These are phyloP conservation scores for Fraxinus cuspidata DNA, from an alignment of 257 asterid species.

Conservation along the genomic window DNA sequence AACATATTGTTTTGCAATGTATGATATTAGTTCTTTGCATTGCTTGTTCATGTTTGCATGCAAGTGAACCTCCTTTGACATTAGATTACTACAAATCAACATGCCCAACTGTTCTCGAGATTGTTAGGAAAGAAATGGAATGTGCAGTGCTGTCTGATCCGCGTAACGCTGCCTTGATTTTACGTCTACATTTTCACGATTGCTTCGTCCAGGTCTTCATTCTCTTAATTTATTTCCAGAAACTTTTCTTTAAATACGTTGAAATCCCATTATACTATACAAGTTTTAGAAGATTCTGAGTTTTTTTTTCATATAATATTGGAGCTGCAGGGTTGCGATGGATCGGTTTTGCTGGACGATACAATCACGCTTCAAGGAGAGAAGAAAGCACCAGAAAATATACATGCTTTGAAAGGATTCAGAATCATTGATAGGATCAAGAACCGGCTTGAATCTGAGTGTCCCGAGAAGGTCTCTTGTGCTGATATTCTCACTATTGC, in stretches of 20 bases:
- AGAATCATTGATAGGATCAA: slow-evolving; percentile 73
- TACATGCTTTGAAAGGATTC: slow-evolving; percentile 75
- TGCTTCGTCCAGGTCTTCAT: slow-evolving; percentile 80
- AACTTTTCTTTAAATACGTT: too few species aligned
- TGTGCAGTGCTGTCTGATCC: slow-evolving; percentile 89
- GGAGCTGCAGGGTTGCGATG: slow-evolving; percentile 76
- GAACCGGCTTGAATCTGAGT: slow-evolving; percentile 75
- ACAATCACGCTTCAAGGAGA: slow-evolving; percentile 75
- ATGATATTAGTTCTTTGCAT: slow-evolving; percentile 33
- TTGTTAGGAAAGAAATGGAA: slow-evolving; percentile 81
- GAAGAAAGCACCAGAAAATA: slow-evolving; percentile 64
- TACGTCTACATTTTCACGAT: slow-evolving; percentile 78
- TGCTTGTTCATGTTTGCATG: slow-evolving; percentile 27
- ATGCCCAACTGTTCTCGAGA: slow-evolving; percentile 63
- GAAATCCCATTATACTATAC: not conserved
- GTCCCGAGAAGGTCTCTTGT: slow-evolving; percentile 83
- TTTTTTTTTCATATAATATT: not conserved
- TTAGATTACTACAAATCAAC: slow-evolving; percentile 69
- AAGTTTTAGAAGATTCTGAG: not conserved
- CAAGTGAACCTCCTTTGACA: slow-evolving; percentile 64
- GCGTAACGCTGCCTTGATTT: slow-evolving; percentile 79
- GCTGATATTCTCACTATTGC: slow-evolving; percentile 90
- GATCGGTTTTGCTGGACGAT: slow-evolving; percentile 74
- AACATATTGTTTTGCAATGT: slow-evolving; percentile 37
- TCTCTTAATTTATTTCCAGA: not conserved